A percentile compares a stretch with the other conserved stretches of the same genome.
Evolutionary conservation across 2,329 filamentous ascomycete species (phyloP).

Genomic region (Colletotrichum orbiculare): DNA sequence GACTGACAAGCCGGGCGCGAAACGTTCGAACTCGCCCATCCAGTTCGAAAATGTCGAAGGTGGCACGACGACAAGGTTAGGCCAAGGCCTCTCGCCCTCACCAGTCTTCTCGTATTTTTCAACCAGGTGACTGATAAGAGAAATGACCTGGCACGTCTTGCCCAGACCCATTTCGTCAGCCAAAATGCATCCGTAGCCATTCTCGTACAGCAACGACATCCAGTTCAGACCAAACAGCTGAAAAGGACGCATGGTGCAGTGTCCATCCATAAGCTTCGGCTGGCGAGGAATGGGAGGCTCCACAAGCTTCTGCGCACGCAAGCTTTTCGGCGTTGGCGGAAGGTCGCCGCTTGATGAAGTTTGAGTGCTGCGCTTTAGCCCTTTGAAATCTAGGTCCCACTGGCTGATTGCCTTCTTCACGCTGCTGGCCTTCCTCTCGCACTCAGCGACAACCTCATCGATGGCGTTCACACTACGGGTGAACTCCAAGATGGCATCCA

Average conservation of each 20-base stretch:
- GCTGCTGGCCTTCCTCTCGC: constrained; percentile 75
- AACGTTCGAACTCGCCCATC: constrained; percentile 88
- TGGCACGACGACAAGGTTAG: constrained; percentile 89
- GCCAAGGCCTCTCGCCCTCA: constrained; percentile 62
- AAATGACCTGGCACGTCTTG: constrained; percentile 97
- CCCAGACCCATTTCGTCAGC: constrained; percentile 98
- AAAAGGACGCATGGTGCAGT: constrained; percentile 88
- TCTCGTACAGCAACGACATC: constrained; percentile 85
- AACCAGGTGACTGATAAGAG: constrained; percentile 86
- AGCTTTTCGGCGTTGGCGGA: constrained; percentile 56
- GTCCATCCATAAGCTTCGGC: constrained; percentile 80
- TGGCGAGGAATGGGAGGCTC: constrained; percentile 67
- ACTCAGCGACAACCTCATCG: constrained; percentile 81
- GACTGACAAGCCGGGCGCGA: constrained; percentile 81
- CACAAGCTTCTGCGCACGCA: constrained; percentile 47
- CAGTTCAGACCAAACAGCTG: constrained; percentile 96
- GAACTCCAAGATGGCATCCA: constrained; percentile 73
- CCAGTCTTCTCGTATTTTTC: constrained; percentile 63
- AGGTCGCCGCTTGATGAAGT: constrained; percentile 46
- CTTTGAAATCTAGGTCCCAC: constrained; percentile 62
- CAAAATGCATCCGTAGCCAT: constrained; percentile 86
- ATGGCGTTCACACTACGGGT: constrained; percentile 84
- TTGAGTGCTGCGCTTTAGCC: constrained; percentile 49
- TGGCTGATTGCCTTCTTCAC: constrained; percentile 58
- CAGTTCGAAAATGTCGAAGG: constrained; percentile 96